Conservation (phyloP, 2,329 filamentous ascomycete species). For the Mycosphaerelloides madeirae region DNA sequence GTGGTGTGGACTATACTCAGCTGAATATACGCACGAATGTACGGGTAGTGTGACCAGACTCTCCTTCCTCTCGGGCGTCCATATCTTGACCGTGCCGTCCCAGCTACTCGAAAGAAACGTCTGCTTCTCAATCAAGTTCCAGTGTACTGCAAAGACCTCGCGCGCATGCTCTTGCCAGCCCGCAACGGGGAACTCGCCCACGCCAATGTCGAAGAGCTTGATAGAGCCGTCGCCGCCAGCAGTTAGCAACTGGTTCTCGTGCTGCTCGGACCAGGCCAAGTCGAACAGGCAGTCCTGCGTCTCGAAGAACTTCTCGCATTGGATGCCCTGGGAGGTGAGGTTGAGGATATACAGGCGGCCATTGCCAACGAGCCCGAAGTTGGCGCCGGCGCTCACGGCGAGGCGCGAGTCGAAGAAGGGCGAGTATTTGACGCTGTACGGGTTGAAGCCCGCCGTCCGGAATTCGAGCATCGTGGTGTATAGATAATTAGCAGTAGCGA, state of each 20-base stretch:
- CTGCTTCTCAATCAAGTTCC: conserved; percentile 88
- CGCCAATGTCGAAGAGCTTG: conserved; percentile 83
- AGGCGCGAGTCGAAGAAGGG: conserved; percentile 95
- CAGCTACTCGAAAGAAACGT: conserved; percentile 88
- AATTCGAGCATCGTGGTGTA: conserved; percentile 74
- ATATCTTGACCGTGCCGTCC: conserved; percentile 95
- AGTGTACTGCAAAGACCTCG: conserved; percentile 87
- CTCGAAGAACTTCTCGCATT: conserved; percentile 84
- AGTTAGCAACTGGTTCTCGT: conserved; percentile 88
- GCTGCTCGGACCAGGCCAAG: conserved; percentile 88
- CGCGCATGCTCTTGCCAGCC: conserved; percentile 91
- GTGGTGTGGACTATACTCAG: conserved; percentile 84
- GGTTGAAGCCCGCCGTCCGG: conserved; percentile 88
- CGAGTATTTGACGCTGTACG: conserved; percentile 96
- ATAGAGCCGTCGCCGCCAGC: conserved; percentile 91
- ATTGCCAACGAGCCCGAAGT: conserved; percentile 96
- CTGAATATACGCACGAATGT: conserved; percentile 89
- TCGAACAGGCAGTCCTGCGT: conserved; percentile 97
- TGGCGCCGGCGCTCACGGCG: conserved; percentile 83
- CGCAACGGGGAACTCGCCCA: conserved; percentile 80
- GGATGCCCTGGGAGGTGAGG: conserved; percentile 76
- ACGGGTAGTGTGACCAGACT: conserved; percentile 83
- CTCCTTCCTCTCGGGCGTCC: conserved; percentile 64
- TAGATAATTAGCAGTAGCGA: neutral
- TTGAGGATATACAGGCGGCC: conserved; percentile 81